These are phyloP conservation scores for Blumeriella jaapii DNA, from an alignment of 2,329 filamentous ascomycete genomes.

Conservation along the genomic window DNA sequence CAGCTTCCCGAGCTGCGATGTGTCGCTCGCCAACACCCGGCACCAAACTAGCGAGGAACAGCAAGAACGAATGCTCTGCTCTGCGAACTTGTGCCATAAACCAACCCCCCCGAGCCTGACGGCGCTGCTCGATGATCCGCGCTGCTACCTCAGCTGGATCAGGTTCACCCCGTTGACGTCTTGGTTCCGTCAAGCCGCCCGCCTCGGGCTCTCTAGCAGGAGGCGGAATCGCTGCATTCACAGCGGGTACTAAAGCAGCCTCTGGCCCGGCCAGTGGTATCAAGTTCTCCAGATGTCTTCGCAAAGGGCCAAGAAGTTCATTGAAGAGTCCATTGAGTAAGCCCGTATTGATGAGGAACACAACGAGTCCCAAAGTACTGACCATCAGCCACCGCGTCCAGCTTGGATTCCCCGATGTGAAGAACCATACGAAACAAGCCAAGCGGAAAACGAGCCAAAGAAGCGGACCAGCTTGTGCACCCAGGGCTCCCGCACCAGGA, in stretches of 20 bases:
- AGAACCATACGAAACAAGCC: conserved; percentile 51
- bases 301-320: conserved; percentile 43
- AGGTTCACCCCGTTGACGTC: conserved; percentile 23
- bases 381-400: conserved; percentile 49
- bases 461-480: conserved; percentile 40
- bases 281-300: conserved; percentile 46
- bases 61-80: conserved; percentile 46
- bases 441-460: conserved; percentile 50
- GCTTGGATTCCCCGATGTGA: conserved; percentile 44
- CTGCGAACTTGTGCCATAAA: conserved; percentile 39
- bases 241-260: conserved; percentile 24
- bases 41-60: conserved; percentile 55
- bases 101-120: conserved; percentile 33
- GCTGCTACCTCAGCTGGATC: conserved; percentile 42
- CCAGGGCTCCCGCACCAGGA: conserved; percentile 22
- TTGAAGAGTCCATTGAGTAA: conserved; percentile 44
- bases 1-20: conserved; percentile 32
- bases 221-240: conserved; percentile 25
- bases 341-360: conserved; percentile 50
- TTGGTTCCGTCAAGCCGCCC: neutral
- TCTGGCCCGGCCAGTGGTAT: conserved; percentile 40
- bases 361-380: conserved; percentile 38
- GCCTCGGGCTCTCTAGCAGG: conserved; percentile 5
- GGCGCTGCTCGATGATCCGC: conserved; percentile 38
- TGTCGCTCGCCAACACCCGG: conserved; percentile 55